Percentiles rank a stretch among this genome's conserved stretches.
Conservation (phyloP, 2,329 filamentous ascomycete genomes). For the Penicillium frequentans region DNA sequence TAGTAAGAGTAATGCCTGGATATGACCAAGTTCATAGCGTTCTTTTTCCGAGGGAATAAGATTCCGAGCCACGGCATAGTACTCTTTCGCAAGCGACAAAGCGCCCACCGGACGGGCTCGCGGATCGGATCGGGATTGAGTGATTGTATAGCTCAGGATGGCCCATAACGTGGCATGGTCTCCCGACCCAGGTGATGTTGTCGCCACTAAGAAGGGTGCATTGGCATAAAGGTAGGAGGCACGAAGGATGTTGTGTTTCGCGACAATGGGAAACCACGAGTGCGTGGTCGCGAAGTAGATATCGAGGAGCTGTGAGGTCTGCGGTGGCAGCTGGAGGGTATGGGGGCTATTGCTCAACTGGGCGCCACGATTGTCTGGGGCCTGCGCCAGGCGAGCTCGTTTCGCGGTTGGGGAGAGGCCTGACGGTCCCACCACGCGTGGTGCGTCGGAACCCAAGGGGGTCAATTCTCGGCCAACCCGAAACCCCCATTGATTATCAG, state of each 20-base stretch:
- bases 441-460: conserved; percentile 29
- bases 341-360: conserved; percentile 7
- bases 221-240: conserved; percentile 57
- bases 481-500: conserved; percentile 31
- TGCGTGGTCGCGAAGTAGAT: conserved; percentile 60
- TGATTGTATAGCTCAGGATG: conserved; percentile 44
- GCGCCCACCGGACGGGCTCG: conserved; percentile 16
- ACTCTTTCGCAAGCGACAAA: conserved; percentile 31
- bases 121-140: conserved; percentile 26
- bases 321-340: conserved; percentile 45
- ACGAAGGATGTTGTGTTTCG: conserved; percentile 58
- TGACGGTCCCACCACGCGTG: conserved; percentile 30
- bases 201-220: conserved; percentile 35
- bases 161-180: conserved; percentile 47
- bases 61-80: conserved; percentile 36
- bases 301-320: conserved; percentile 55
- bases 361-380: conserved; percentile 11
- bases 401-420: conserved; percentile 25
- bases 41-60: conserved; percentile 43
- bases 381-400: conserved; percentile 26
- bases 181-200: conserved; percentile 34
- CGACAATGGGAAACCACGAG: conserved; percentile 60
- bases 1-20: conserved; percentile 47
- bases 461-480: conserved; percentile 30
- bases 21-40: conserved; percentile 42